phyloP scores from a whole-genome alignment of 140 eudicot genomes.

The Senecio squalidus region DNA sequence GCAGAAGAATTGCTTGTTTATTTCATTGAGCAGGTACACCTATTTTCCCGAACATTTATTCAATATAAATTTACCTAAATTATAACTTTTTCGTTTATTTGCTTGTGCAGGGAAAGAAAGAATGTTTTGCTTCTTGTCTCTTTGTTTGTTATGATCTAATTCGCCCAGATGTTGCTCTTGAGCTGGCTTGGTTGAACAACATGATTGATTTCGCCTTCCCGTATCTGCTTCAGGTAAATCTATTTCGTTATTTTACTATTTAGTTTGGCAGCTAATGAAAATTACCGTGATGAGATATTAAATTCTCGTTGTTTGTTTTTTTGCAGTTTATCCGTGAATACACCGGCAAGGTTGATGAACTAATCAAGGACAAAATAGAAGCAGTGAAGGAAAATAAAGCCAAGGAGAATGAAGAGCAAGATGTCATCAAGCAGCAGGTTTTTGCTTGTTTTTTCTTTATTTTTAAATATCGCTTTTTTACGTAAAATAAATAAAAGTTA shows the following conservation, averaged over 20 bases:
- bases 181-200: slow-evolving; percentile 96
- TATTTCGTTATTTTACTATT: background rate
- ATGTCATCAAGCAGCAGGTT: slow-evolving; percentile 87
- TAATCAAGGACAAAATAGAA: slow-evolving; percentile 87
- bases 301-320: slow-evolving; percentile 4
- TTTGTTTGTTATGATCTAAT: slow-evolving; percentile 89
- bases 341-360: slow-evolving; percentile 93
- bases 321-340: slow-evolving; percentile 93
- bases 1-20: slow-evolving; percentile 92
- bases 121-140: slow-evolving; percentile 94
- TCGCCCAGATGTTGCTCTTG: slow-evolving; percentile 91
- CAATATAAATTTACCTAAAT: background rate
- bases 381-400: slow-evolving; percentile 78
- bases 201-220: slow-evolving; percentile 99
- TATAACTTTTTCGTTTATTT: background rate
- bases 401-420: slow-evolving; percentile 92
- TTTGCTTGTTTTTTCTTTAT: background rate
- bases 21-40: slow-evolving; percentile 81
- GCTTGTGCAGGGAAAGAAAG: slow-evolving; percentile 86
- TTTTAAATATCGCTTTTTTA: background rate
- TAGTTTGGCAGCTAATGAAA: background rate
- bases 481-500: background rate
- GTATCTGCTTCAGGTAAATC: slow-evolving; percentile 76
- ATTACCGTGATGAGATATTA: background rate
- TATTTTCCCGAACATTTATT: background rate